Evolutionary conservation across 495 filamentous ascomycete species (phyloP), one percentile per base, ranked within the genome.

Genomic region (Melanomma pulvis-pyrius): DNA sequence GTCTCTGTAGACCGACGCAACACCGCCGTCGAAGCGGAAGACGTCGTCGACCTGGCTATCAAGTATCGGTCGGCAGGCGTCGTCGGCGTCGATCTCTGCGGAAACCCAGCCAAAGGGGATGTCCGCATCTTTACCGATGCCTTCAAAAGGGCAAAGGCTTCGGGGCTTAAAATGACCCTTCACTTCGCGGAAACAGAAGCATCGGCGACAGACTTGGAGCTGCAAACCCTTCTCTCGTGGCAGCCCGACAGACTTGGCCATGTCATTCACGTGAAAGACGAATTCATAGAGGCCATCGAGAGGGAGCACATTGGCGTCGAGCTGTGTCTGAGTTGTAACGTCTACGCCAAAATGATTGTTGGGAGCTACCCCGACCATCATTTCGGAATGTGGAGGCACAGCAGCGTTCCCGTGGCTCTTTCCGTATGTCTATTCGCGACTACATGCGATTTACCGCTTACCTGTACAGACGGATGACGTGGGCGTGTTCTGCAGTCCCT

Each of bases 31-130:
- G 81, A 87, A 67, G 90, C 90, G 0, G 56, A 75, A 39, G 79
- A 86, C 39, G 82, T 86, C 49, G 80, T 93, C 59, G 77, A 86
- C 24, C 82, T 96, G 0, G 88, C 88, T 0, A 73, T 83, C 30
- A 73, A 77, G 48, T 87, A 88, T 76, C 75, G 74, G 4, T 28
- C 54, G 36, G 74, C 75, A 28, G 86, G 87, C 36, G 84, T 94
- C 48, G 89, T 94, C 0, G 92, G 88, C 32, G 72, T 96, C 48
- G 91, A 96, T 74, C 81, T 96, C 13, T 93, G 90, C 76, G 91
- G 92, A 6, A 85, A 96, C 70, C 91, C 92, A 17, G 77, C 80
- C 9, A 81, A 81, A 60, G 85, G 86, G 13, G 82, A 87, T 30
- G 79, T 91, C 50, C 75, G 79, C 0, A 71, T 80, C 1, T 89